Base-by-base conservation (phyloP, 352 stramenopile genomes). In the Phytophthora palmivora region DNA sequence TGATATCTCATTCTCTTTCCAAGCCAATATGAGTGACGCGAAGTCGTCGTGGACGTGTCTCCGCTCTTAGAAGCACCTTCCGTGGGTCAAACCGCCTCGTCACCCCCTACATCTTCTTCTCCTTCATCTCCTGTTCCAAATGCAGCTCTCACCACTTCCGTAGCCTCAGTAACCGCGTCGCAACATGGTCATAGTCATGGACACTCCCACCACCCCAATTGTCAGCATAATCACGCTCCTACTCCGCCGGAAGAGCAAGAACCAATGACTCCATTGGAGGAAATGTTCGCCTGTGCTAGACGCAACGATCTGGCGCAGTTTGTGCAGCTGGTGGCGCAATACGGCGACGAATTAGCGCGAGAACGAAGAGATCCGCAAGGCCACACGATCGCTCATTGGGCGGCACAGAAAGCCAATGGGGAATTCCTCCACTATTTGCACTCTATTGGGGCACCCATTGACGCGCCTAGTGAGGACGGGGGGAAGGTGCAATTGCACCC, bases 351-450 rank as follows among this genome's bases (percentile, higher is more conserved):
- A 45, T 19, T 91, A 32, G 67, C 68, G 42, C 67, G 48, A 30
- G 61, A 67, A 4, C 34, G 59, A 56, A 69, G 78, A 32, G 85
- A 94, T 56, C 51, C 74, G 0, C 76, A 84, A 61, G 85, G 85
- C 42, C 84, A 94, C 69, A 91, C 85, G 39, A 48, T 91, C 32
- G 63, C 73, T 24, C 85, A 94, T 63, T 94, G 85, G 83, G 70
- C 80, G 26, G 83, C 85, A 19, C 83, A 92, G 63, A 71, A 76
- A 15, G 67, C 77, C 16, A 78, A 60, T 21, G 62, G 60, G 3
- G 83, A 82, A 47, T 78, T 94, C 16, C 55, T 94, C n/a, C 49
- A 77, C 46, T 88, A 82, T 52, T 64, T 88, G 10, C 59, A 78
- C 37, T 74, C 66, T 0, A 49, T 83, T 2, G 66, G 73, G 34